Evolutionary conservation across 176 grass and related monocot genomes (phyloP).

Genomic region (Canna indica): DNA sequence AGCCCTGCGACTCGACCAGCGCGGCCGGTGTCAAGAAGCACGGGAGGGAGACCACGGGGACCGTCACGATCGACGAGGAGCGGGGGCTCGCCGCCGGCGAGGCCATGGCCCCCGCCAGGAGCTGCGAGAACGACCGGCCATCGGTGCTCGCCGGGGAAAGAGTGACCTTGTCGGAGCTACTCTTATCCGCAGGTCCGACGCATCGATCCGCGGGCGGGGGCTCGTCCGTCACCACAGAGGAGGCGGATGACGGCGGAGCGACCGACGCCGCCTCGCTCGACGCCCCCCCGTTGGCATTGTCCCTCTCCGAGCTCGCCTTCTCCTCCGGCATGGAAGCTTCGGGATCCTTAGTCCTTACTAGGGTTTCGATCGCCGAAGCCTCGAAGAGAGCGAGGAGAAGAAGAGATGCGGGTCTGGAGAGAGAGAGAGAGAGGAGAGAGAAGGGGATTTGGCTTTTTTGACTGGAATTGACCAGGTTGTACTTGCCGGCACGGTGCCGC

Average conservation of each 20-base stretch:
- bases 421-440: background rate
- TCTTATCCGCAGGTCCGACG: background rate
- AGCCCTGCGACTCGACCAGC: slow-evolving; percentile 42
- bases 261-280: background rate
- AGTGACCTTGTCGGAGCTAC: background rate
- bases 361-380: background rate
- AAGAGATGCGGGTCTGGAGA: background rate
- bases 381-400: background rate
- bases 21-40: slow-evolving; percentile 41
- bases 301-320: slow-evolving; percentile 4
- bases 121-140: slow-evolving; percentile 25
- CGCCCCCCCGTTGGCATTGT: background rate
- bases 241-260: background rate
- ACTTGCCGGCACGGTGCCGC: background rate
- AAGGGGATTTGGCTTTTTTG: slow-evolving; percentile 1
- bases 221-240: background rate
- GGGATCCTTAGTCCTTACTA: background rate
- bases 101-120: slow-evolving; percentile 18
- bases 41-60: slow-evolving; percentile 50
- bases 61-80: slow-evolving; percentile 31
- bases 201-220: background rate
- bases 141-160: slow-evolving; percentile 5
- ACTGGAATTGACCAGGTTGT: background rate
- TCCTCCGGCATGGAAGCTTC: slow-evolving; percentile 4
- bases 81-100: slow-evolving; percentile 9